These are phyloP conservation scores for Schoenoplectus triqueter DNA, from an alignment of 202 grass and related monocot species.

Conservation along the genomic window DNA sequence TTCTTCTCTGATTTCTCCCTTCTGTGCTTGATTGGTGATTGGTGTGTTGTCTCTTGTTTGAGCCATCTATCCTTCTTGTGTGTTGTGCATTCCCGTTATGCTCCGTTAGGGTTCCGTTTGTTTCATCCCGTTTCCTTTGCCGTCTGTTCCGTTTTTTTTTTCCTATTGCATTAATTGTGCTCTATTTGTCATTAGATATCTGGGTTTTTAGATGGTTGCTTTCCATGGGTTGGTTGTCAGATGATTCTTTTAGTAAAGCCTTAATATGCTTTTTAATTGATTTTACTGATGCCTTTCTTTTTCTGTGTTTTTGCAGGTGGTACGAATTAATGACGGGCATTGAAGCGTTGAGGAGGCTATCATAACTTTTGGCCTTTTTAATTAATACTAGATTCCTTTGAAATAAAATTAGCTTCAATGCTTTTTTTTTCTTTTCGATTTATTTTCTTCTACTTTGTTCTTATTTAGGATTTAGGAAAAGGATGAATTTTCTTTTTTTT, in stretches of 20 bases:
- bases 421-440: background rate
- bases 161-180: conserved; percentile 1
- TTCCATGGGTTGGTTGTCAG: conserved; percentile 23
- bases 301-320: conserved; percentile 36
- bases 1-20: conserved; percentile 9
- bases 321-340: conserved; percentile 26
- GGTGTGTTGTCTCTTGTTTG: conserved; percentile 4
- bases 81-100: conserved; percentile 10
- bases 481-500: conserved; percentile 26
- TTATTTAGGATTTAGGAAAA: conserved; percentile 8
- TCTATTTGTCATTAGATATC: conserved; percentile 37
- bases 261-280: conserved; percentile 36
- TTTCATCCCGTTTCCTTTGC: background rate
- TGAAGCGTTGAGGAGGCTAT: conserved; percentile 23
- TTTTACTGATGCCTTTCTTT: conserved; percentile 38
- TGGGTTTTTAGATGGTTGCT: conserved; percentile 18
- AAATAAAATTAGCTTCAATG: background rate
- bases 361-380: conserved; percentile 4
- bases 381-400: conserved; percentile 28
- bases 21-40: conserved; percentile 30
- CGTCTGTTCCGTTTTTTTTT: background rate
- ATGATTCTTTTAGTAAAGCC: conserved; percentile 36
- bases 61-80: background rate
- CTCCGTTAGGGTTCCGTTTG: conserved; percentile 35
- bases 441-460: background rate